Conservation (phyloP, 2,329 filamentous ascomycete genomes). For the Botrytis cinerea region DNA sequence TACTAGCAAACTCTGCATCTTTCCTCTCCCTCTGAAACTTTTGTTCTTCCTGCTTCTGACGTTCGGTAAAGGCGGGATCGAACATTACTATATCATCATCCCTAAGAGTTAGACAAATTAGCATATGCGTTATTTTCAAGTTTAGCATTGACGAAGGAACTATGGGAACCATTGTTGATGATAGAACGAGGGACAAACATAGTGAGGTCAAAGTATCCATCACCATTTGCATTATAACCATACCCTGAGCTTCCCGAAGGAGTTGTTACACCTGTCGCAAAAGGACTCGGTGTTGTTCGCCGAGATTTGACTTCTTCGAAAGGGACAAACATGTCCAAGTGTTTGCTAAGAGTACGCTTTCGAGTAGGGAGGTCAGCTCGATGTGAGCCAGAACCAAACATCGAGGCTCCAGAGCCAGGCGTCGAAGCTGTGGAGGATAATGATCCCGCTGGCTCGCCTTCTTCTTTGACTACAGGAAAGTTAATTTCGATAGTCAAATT, state of each 20-base stretch:
- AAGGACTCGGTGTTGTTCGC: slow-evolving; percentile 39
- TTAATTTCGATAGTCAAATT: not conserved
- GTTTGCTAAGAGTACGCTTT: slow-evolving; percentile 39
- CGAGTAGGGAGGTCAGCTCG: slow-evolving; percentile 33
- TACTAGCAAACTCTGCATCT: slow-evolving; percentile 42
- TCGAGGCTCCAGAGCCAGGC: slow-evolving; percentile 31
- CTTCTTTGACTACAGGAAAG: slow-evolving; percentile 15
- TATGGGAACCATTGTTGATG: slow-evolving; percentile 1
- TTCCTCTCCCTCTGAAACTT: slow-evolving; percentile 43
- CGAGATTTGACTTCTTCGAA: slow-evolving; percentile 37
- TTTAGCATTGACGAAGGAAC: not conserved
- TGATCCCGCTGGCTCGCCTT: slow-evolving; percentile 7
- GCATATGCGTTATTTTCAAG: not conserved
- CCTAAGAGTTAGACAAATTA: slow-evolving; percentile 28
- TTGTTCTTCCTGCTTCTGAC: slow-evolving; percentile 44
- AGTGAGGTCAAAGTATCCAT: slow-evolving; percentile 35
- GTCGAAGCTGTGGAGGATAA: slow-evolving; percentile 34
- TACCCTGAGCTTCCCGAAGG: slow-evolving; percentile 39
- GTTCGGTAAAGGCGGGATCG: slow-evolving; percentile 26
- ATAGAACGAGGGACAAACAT: slow-evolving; percentile 32
- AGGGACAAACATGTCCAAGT: slow-evolving; percentile 32
- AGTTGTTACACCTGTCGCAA: slow-evolving; percentile 31
- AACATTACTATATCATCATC: slow-evolving; percentile 32
- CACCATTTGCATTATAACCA: slow-evolving; percentile 31
- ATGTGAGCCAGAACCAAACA: slow-evolving; percentile 28